Base-by-base conservation (phyloP, 1,284 basidiomycete genomes). In the Stereum hirsutum region DNA sequence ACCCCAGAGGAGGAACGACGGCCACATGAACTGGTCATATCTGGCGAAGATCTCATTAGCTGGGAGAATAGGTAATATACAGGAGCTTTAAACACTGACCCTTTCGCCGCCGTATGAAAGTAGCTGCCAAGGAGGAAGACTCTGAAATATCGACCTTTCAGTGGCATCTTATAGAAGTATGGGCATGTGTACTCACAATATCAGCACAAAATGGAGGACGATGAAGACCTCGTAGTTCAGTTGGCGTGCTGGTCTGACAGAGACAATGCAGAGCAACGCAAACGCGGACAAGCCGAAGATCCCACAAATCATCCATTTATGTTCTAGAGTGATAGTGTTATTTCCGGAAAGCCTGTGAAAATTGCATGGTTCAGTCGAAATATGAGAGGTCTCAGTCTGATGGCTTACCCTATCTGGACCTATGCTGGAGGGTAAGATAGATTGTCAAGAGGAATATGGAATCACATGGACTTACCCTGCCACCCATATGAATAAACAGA, bases 1-100 rank as follows among this genome's bases (percentile, higher is more conserved):
- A 0, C 63, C 78, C 81, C 81, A 87, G 27, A 84, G 56, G 49
- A 80, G 59, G 58, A 81, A 68, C 1, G 69, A 65, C 4, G 79
- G 77, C 74, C 75, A 75, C 20, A 75, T 52, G 48, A 69, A 72
- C 45, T 61, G 57, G 40, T 54, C 61, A 24, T 53, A 52, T 3
- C 55, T 51, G 14, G 8, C 14, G 30, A 41, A n/a, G 41, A 28
- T 11, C 14, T 21, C n/a, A n/a, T n/a, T n/a, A 14, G 14, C 5
- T 3, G 6, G 15, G 21, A 34, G 11, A 31, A n/a, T 15, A 25
- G 19, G 0, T 2, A n/a, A 19, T 24, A 7, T n/a, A 26, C 5
- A 24, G 25, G 24, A 27, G 25, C 33, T 33, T n/a, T 12, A 15
- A 41, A 8, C 5, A 52, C 57, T 34, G 39, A 60, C 58, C 42